These are phyloP conservation scores for Metschnikowia dekortorum DNA, from an alignment of 805 yeast genomes.

Conservation along the genomic window DNA sequence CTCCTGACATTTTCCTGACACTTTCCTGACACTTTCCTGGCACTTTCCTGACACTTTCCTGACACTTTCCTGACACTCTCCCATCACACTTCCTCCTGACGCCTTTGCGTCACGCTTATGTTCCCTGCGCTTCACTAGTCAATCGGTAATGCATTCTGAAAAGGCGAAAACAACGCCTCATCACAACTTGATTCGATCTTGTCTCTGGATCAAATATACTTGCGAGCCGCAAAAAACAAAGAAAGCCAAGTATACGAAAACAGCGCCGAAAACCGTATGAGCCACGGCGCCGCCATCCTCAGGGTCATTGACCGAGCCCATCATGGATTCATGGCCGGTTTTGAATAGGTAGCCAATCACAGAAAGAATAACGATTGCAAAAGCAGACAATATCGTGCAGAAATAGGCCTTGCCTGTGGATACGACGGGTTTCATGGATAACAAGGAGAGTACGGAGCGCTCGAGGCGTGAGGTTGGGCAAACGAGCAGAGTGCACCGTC, in stretches of 20 bases:
- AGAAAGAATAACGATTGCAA: slow-evolving; percentile 83
- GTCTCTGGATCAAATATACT: slow-evolving; percentile 58
- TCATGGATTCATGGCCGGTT: slow-evolving; percentile 80
- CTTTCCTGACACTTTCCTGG: no score
- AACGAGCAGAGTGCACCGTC: neutral
- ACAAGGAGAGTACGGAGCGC: neutral
- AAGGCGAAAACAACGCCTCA: neutral
- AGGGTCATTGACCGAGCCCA: slow-evolving; percentile 89
- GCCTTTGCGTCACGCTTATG: no score
- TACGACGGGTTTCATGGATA: slow-evolving; percentile 40
- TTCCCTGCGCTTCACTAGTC: neutral
- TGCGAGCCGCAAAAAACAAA: slow-evolving; percentile 90
- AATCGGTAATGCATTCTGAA: neutral
- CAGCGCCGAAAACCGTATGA: slow-evolving; percentile 85
- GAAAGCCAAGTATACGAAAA: slow-evolving; percentile 71
- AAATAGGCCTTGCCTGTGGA: slow-evolving; percentile 85
- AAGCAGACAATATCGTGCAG: slow-evolving; percentile 88
- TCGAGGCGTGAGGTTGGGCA: neutral
- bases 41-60: no score
- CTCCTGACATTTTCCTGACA: no score
- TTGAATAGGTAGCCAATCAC: slow-evolving; percentile 81
- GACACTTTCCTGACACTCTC: no score
- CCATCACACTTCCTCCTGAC: no score
- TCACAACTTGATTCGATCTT: slow-evolving; percentile 53
- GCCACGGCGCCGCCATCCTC: slow-evolving; percentile 93